phyloP scores from a whole-genome alignment of 345 rosid species.

The Corchorus olitorius region DNA sequence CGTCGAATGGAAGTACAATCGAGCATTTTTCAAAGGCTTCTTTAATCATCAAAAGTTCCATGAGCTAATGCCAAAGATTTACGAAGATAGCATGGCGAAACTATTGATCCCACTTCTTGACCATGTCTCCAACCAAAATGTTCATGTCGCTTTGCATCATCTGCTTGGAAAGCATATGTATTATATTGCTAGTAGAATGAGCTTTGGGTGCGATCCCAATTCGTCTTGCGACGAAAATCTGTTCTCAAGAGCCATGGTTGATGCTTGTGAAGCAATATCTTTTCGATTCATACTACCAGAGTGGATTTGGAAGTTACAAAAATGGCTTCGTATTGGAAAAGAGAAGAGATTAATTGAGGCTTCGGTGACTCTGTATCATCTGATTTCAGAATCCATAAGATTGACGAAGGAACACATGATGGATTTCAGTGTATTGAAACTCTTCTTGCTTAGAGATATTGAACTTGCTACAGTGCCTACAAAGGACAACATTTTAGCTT shows the following conservation, averaged over 20 bases:
- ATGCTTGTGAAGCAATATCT: too few relatives aligned
- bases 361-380: too few relatives aligned
- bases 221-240: constrained; percentile 6
- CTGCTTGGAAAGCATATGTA: constrained; percentile 17
- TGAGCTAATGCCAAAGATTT: background rate
- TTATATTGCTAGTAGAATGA: constrained; percentile 8
- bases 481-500: too few relatives aligned
- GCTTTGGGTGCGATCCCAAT: constrained; percentile 10
- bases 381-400: too few relatives aligned
- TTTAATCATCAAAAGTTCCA: constrained; percentile 6
- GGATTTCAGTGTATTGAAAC: too few relatives aligned
- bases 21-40: background rate
- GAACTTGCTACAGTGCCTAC: too few relatives aligned
- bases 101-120: constrained; percentile 28
- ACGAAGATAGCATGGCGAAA: background rate
- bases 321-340: too few relatives aligned
- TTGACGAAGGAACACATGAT: too few relatives aligned
- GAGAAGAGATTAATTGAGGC: too few relatives aligned
- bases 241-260: background rate
- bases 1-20: background rate
- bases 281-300: too few relatives aligned
- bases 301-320: too few relatives aligned
- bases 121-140: background rate
- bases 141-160: constrained; percentile 23
- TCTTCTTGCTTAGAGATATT: too few relatives aligned